Conservation (phyloP, 441 rosid genomes). For the Corymbia calophylla region DNA sequence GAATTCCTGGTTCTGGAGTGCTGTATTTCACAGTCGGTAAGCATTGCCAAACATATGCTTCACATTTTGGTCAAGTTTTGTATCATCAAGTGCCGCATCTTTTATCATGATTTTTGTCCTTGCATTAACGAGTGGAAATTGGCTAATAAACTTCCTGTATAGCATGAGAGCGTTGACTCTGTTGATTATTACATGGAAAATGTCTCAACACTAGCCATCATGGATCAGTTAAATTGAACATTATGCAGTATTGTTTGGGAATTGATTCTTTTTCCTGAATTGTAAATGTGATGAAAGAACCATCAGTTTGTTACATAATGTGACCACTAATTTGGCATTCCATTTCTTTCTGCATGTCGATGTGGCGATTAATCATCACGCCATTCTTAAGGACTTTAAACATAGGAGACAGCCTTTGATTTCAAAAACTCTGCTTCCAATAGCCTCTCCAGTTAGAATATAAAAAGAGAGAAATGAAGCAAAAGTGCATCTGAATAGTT, state of each 20-base stretch:
- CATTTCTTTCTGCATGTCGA: background rate
- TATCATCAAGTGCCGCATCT: background rate
- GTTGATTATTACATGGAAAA: background rate
- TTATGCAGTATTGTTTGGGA: background rate
- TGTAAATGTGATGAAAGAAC: background rate
- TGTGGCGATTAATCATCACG: background rate
- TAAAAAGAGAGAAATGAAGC: background rate
- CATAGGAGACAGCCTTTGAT: background rate
- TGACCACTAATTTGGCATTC: background rate
- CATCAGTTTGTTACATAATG: background rate
- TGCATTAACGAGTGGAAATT: background rate
- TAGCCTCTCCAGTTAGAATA: background rate
- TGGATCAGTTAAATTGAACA: background rate
- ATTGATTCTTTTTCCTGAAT: background rate
- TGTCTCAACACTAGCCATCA: background rate
- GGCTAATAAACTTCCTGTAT: background rate
- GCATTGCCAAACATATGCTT: background rate
- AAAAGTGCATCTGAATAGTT: background rate
- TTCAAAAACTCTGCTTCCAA: background rate
- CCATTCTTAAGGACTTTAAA: background rate
- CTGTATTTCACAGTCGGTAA: constrained; percentile 79
- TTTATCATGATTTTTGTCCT: background rate
- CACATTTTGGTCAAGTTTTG: background rate
- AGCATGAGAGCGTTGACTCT: background rate
- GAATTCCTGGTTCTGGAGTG: constrained; percentile 97